A percentile compares a stretch with the other conserved stretches of the same genome.
These are phyloP conservation scores for Spencermartinsiella europaea DNA, from an alignment of 805 yeast species.

Conservation along the genomic window DNA sequence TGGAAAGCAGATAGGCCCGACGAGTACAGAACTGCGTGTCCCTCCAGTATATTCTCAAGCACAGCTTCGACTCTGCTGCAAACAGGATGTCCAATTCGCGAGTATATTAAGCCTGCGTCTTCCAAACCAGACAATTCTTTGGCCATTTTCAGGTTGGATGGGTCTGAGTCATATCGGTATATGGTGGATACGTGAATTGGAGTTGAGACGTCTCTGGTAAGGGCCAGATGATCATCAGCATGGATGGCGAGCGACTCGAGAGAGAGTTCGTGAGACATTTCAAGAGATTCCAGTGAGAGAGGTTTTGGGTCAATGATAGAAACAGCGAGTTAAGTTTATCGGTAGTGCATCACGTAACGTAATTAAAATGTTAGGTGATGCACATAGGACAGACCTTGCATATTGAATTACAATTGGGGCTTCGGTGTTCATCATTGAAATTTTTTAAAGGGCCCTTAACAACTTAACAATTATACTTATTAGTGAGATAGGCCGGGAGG, in stretches of 20 bases:
- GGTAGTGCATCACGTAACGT: no score
- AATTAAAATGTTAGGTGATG: no score
- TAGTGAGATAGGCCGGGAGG: no score
- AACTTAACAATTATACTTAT: no score
- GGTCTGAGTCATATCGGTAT: slow-evolving; percentile 58
- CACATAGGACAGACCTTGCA: no score
- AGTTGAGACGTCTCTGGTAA: slow-evolving; percentile 43
- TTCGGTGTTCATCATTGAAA: no score
- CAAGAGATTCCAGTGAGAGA: background rate
- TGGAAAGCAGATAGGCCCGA: slow-evolving; percentile 80
- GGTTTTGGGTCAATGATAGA: no score
- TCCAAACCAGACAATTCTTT: slow-evolving; percentile 31
- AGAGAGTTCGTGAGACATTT: background rate
- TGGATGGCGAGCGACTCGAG: slow-evolving; percentile 44
- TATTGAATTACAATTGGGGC: no score
- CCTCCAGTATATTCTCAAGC: slow-evolving; percentile 54
- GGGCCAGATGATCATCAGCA: slow-evolving; percentile 53
- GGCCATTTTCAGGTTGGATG: slow-evolving; percentile 45
- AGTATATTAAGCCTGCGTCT: slow-evolving; percentile 43
- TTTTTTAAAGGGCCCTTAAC: no score
- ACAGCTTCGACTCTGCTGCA: slow-evolving; percentile 62
- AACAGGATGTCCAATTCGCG: slow-evolving; percentile 73
- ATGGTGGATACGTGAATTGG: slow-evolving; percentile 84
- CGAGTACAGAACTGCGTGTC: slow-evolving; percentile 62
- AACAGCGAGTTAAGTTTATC: no score